Evolutionary conservation across 1,284 basidiomycete species (phyloP).

Genomic region (Irpex sp.): DNA sequence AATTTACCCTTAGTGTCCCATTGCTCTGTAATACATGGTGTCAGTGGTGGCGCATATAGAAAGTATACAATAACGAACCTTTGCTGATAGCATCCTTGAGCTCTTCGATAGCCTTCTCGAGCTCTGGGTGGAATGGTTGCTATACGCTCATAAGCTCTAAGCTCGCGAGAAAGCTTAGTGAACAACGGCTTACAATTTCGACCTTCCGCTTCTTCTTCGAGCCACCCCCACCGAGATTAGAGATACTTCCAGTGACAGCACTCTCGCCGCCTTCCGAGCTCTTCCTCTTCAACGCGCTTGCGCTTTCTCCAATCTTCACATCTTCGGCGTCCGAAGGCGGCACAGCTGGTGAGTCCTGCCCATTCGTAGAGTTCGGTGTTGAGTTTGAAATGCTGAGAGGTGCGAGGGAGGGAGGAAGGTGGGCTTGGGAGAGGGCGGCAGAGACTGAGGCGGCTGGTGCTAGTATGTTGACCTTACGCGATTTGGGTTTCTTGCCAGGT

Average conservation of each 20-base stretch:
- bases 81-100: conserved; percentile 60
- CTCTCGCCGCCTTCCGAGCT: conserved; percentile 11
- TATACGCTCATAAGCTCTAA: conserved; percentile 25
- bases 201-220: conserved; percentile 63
- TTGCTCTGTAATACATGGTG: conserved; percentile 37
- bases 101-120: conserved; percentile 60
- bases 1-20: conserved; percentile 86
- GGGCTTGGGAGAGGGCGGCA: conserved; percentile 27
- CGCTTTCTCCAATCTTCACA: conserved; percentile 8
- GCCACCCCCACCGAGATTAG: conserved; percentile 15
- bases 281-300: conserved; percentile 27
- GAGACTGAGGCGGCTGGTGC: conserved; percentile 27
- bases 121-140: conserved; percentile 62
- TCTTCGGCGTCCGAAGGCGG: conserved; percentile 35
- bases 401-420: conserved; percentile 21
- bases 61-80: conserved; percentile 34
- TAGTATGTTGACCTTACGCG: conserved; percentile 44
- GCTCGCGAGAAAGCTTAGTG: conserved; percentile 12
- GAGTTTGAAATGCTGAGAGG: conserved; percentile 10
- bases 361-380: conserved; percentile 6
- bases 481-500: conserved; percentile 61
- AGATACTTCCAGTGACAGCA: conserved; percentile 5
- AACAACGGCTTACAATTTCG: conserved; percentile 45
- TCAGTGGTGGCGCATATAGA: neutral
- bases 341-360: conserved; percentile 51